Conservation (phyloP, 257 asterid genomes). For the Nicotiana sylvestris region DNA sequence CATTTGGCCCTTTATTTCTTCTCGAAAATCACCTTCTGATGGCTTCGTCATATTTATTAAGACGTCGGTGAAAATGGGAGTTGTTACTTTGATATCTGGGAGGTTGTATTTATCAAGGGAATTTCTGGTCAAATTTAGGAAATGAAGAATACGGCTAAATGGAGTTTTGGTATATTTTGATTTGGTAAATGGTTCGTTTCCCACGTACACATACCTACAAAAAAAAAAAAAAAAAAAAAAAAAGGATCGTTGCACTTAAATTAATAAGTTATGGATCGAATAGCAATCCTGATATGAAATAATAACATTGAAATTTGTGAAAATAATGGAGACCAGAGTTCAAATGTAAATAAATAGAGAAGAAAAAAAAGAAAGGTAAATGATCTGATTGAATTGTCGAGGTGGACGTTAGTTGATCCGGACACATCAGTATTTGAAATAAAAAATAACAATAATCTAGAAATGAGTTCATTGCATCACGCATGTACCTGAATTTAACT, state of each 20-base stretch:
- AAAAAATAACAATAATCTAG: not conserved
- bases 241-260: too few relatives aligned
- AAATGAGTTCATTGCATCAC: not conserved
- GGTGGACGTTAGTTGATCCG: not conserved
- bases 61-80: not conserved
- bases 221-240: not conserved
- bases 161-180: not conserved
- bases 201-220: constrained; percentile 7
- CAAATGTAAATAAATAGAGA: not conserved
- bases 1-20: constrained; percentile 19
- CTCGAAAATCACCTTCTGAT: constrained; percentile 36
- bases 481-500: constrained; percentile 4
- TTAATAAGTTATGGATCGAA: not conserved
- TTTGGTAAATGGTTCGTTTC: not conserved
- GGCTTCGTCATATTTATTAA: constrained; percentile 23
- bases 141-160: not conserved
- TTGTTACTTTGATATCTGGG: constrained; percentile 10
- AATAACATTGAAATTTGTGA: not conserved
- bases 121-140: not conserved
- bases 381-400: not conserved
- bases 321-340: not conserved
- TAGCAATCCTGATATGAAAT: not conserved
- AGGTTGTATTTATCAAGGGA: not conserved
- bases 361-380: not conserved
- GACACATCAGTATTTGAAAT: too few relatives aligned